A percentile compares a stretch with the other conserved stretches of the same genome.
Evolutionary conservation across 208 protist species (phyloP).

Genomic region (Leishmania guyanensis): DNA sequence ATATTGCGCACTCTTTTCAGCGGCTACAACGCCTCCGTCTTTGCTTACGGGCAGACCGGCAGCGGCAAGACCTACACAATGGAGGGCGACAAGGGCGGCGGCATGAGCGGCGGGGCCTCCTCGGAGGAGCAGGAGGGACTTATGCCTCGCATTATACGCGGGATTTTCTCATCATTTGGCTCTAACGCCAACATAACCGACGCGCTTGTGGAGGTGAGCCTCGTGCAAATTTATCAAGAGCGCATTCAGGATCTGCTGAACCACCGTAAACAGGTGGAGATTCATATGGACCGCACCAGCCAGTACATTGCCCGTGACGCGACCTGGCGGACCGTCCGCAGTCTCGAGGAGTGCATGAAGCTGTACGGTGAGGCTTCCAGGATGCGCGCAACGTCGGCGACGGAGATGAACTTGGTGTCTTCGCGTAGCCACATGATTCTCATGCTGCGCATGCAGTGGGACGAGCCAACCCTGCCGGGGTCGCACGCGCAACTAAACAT

Average conservation of each 20-base stretch:
- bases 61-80: constrained; percentile 94
- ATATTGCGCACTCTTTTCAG: constrained; percentile 77
- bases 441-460: constrained; percentile 90
- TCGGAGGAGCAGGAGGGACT: constrained; percentile 49
- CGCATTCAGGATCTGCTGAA: constrained; percentile 89
- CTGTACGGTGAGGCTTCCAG: constrained; percentile 71
- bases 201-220: constrained; percentile 69
- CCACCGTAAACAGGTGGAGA: constrained; percentile 79
- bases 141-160: constrained; percentile 77
- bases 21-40: constrained; percentile 91
- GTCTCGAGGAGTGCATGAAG: constrained; percentile 80
- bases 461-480: constrained; percentile 83
- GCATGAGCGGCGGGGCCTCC: constrained; percentile 11
- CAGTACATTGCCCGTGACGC: constrained; percentile 89
- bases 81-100: constrained; percentile 63
- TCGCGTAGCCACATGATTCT: constrained; percentile 92
- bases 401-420: constrained; percentile 92
- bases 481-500: constrained; percentile 91
- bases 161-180: constrained; percentile 72
- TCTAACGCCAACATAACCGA: constrained; percentile 73
- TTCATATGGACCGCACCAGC: constrained; percentile 87
- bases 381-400: constrained; percentile 78
- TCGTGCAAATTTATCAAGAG: constrained; percentile 93
- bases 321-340: constrained; percentile 66
- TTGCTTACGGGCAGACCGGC: constrained; percentile 97